A percentile compares a stretch with the other conserved stretches of the same genome.
phyloP scores from a whole-genome alignment of 164 flowering plant species.

The Vitis rupestris region DNA sequence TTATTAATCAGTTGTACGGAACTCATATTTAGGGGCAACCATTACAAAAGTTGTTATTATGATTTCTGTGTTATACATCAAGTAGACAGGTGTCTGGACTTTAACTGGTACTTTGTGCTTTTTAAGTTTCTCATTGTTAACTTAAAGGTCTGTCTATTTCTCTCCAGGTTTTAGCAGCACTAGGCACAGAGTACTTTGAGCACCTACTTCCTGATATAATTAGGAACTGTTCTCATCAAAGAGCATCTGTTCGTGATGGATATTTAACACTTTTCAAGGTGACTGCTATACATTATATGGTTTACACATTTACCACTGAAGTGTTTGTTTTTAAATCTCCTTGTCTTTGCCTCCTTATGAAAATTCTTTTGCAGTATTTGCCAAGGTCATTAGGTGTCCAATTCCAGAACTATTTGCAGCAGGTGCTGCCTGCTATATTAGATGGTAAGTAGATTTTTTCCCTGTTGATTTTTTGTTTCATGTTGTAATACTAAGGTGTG shows the following conservation, averaged over 20 bases:
- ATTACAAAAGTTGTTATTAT: too few species aligned
- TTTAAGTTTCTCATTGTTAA: not conserved
- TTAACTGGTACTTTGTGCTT: not conserved
- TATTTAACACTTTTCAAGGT: conserved; percentile 94
- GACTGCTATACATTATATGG: not conserved
- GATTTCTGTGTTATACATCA: too few species aligned
- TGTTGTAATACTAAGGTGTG: not conserved
- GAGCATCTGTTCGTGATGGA: conserved; percentile 95
- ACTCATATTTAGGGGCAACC: too few species aligned
- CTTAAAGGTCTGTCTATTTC: not conserved
- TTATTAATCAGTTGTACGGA: too few species aligned
- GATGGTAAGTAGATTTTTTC: conserved; percentile 56
- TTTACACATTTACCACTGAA: not conserved
- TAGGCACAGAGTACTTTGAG: conserved; percentile 86
- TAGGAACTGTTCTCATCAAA: conserved; percentile 86
- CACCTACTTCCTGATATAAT: conserved; percentile 84
- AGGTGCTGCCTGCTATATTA: conserved; percentile 89
- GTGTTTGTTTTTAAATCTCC: not conserved
- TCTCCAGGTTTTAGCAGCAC: conserved; percentile 89
- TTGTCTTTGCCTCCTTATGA: not conserved
- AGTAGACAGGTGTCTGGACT: too few species aligned
- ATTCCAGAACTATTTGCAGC: conserved; percentile 93
- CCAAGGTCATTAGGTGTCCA: conserved; percentile 92
- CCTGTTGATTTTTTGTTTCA: not conserved
- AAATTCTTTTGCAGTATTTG: conserved; percentile 53